Conservation (phyloP, 768 basidiomycete genomes). For the Tephrocybe sp. region DNA sequence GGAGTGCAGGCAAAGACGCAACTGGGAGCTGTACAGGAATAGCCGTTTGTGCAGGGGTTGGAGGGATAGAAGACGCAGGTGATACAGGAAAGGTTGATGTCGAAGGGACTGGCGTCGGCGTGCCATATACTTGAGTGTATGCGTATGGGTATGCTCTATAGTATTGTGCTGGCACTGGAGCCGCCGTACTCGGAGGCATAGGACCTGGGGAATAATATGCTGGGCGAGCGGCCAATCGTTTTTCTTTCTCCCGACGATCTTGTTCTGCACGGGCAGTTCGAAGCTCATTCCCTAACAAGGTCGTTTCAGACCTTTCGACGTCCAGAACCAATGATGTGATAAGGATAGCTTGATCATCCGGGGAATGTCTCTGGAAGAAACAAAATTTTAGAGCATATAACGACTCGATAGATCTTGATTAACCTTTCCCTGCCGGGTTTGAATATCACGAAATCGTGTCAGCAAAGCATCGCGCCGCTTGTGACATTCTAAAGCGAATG, state of each 20-base stretch:
- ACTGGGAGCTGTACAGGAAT: constrained; percentile 74
- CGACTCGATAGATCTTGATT: constrained; percentile 15
- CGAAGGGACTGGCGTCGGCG: constrained; percentile 22
- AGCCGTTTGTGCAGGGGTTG: constrained; percentile 28
- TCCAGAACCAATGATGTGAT: constrained; percentile 66
- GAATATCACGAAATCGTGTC: constrained; percentile 54
- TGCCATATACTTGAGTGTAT: constrained; percentile 58
- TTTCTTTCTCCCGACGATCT: constrained; percentile 69
- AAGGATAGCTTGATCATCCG: constrained; percentile 60
- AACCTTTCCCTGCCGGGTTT: constrained; percentile 56
- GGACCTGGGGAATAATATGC: constrained; percentile 31
- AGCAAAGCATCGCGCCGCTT: constrained; percentile 53
- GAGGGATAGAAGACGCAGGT: constrained; percentile 23
- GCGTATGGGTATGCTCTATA: constrained; percentile 66
- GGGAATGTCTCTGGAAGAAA: constrained; percentile 49
- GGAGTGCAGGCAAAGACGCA: constrained; percentile 59
- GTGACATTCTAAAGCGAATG: constrained; percentile 65
- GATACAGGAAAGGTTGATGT: constrained; percentile 31
- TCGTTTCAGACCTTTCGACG: constrained; percentile 60
- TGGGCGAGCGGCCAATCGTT: constrained; percentile 49
- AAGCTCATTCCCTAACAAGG: constrained; percentile 54
- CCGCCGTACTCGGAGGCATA: constrained; percentile 23
- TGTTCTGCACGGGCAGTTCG: constrained; percentile 60
- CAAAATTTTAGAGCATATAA: background rate
- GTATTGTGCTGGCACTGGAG: constrained; percentile 47